A percentile compares a stretch with the other conserved stretches of the same genome.
Evolutionary conservation across 306 rosid genomes (phyloP).

Genomic region (Malus asiatica): DNA sequence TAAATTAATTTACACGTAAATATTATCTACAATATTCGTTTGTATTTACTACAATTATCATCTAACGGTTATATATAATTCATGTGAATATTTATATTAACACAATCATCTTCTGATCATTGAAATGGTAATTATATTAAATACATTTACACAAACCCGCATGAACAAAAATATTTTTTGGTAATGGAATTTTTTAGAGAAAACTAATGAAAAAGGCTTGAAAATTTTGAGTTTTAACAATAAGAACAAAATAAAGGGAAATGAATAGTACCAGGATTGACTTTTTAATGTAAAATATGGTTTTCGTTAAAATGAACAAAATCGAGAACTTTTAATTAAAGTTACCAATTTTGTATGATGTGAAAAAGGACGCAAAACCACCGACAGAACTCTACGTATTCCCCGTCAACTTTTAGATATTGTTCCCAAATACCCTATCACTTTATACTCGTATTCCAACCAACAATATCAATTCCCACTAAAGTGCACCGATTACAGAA

Average conservation of each 20-base stretch:
- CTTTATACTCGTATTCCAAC: conserved; percentile 7
- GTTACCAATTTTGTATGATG: neutral
- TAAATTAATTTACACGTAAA: neutral
- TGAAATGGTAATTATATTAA: too few species aligned
- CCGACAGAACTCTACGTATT: conserved; percentile 41
- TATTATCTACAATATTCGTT: neutral
- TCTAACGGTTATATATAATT: neutral
- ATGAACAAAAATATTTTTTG: neutral
- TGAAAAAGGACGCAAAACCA: conserved; percentile 7
- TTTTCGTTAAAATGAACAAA: too few species aligned
- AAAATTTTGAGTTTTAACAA: too few species aligned
- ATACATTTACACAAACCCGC: neutral
- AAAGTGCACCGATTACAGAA: conserved; percentile 5
- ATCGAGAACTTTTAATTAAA: too few species aligned
- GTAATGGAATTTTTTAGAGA: neutral
- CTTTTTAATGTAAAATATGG: too few species aligned
- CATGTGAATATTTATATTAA: neutral
- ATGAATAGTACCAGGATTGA: too few species aligned
- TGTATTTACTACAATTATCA: neutral
- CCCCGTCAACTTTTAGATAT: conserved; percentile 46
- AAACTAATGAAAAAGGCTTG: too few species aligned
- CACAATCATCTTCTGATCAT: too few species aligned
- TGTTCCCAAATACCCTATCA: conserved; percentile 23
- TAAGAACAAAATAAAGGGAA: too few species aligned
- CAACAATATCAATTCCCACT: neutral